Evolutionary conservation across 2,329 filamentous ascomycete genomes (phyloP).

Genomic region (Apiospora koreana): DNA sequence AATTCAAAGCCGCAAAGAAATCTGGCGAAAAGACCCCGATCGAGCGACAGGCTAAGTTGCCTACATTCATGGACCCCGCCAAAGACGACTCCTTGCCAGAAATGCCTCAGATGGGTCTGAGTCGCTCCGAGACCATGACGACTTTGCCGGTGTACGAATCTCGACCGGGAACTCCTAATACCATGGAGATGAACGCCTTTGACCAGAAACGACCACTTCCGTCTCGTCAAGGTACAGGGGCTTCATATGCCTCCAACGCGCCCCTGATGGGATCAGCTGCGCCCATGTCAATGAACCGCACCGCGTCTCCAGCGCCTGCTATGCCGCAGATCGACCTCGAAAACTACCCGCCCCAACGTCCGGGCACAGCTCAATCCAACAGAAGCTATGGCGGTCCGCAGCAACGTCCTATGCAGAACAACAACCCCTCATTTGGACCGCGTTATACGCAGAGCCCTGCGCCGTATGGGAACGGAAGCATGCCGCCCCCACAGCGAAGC

Average conservation of each 20-base stretch:
- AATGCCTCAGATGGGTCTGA: slow-evolving; percentile 61
- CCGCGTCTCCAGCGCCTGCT: slow-evolving; percentile 38
- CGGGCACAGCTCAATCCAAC: slow-evolving; percentile 39
- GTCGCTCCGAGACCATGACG: slow-evolving; percentile 61
- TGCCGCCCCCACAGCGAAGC: slow-evolving; percentile 33
- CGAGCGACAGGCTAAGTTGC: slow-evolving; percentile 67
- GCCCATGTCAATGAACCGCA: slow-evolving; percentile 56
- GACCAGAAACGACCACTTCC: slow-evolving; percentile 52
- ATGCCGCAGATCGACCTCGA: slow-evolving; percentile 34
- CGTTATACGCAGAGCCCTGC: slow-evolving; percentile 24
- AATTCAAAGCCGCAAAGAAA: slow-evolving; percentile 52
- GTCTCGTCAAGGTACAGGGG: slow-evolving; percentile 44
- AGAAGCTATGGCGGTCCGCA: slow-evolving; percentile 31
- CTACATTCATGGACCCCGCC: slow-evolving; percentile 53
- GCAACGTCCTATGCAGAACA: slow-evolving; percentile 24
- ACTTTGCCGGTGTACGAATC: slow-evolving; percentile 63
- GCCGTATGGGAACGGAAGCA: slow-evolving; percentile 25
- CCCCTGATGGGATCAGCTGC: slow-evolving; percentile 62
- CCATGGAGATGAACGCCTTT: slow-evolving; percentile 53
- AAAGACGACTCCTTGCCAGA: slow-evolving; percentile 53
- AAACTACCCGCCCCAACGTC: slow-evolving; percentile 34
- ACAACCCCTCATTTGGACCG: slow-evolving; percentile 22
- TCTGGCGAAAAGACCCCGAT: slow-evolving; percentile 52
- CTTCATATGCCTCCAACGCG: slow-evolving; percentile 63
- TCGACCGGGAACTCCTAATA: slow-evolving; percentile 55